Percentiles rank a stretch among this genome's conserved stretches.
Evolutionary conservation across 164 flowering plant genomes (phyloP).

Genomic region (Piper betle): DNA sequence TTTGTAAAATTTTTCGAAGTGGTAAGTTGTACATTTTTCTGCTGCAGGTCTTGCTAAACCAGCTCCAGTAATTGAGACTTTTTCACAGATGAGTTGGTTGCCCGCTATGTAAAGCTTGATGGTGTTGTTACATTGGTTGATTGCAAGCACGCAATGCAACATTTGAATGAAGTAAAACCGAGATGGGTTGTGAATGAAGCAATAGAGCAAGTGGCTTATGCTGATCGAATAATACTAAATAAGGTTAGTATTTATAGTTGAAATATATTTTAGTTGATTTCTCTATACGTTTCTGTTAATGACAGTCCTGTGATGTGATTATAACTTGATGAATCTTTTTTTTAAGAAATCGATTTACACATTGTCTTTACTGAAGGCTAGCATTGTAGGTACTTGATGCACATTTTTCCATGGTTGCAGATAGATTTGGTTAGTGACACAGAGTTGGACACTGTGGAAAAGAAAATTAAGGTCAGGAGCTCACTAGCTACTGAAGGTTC

Average conservation of each 20-base stretch:
- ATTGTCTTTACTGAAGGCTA: no score
- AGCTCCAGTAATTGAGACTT: slow-evolving; percentile 97
- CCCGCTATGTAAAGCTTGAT: slow-evolving; percentile 78
- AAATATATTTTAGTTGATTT: no score
- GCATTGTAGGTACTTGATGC: not conserved
- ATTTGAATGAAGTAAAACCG: slow-evolving; percentile 82
- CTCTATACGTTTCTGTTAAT: no score
- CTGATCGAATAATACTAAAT: slow-evolving; percentile 87
- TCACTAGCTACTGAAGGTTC: not conserved
- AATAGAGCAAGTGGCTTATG: slow-evolving; percentile 95
- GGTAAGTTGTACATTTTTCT: not conserved
- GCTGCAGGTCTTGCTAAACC: slow-evolving; percentile 94
- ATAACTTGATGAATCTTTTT: no score
- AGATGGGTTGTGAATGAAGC: slow-evolving; percentile 98
- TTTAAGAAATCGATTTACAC: no score
- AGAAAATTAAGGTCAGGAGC: slow-evolving; percentile 56
- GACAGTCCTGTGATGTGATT: no score
- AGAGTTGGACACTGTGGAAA: slow-evolving; percentile 41
- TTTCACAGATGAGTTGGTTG: slow-evolving; percentile 69
- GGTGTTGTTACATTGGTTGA: slow-evolving; percentile 97
- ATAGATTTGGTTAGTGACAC: slow-evolving; percentile 66
- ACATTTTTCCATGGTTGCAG: slow-evolving; percentile 25
- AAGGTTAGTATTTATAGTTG: slow-evolving; percentile 31
- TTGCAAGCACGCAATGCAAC: slow-evolving; percentile 82
- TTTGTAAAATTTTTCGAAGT: not conserved